phyloP scores from a whole-genome alignment of 1,284 basidiomycete genomes.

The Ustilago bromivora region DNA sequence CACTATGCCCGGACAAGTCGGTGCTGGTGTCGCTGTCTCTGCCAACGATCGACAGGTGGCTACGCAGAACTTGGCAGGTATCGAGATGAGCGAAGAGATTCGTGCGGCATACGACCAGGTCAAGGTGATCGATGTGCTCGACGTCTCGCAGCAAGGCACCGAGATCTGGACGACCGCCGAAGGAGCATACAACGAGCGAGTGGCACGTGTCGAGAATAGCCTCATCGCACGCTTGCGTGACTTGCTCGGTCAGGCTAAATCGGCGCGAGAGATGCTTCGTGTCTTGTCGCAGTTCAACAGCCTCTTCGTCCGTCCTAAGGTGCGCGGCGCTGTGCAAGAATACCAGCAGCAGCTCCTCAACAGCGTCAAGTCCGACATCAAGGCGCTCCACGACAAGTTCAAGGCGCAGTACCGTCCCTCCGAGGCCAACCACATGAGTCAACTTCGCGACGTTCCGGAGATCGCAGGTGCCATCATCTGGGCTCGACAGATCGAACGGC shows the following conservation, averaged over 20 bases:
- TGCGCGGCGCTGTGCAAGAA: conserved; percentile 90
- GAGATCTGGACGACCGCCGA: conserved; percentile 98
- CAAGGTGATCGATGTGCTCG: conserved; percentile 94
- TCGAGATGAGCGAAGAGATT: conserved; percentile 93
- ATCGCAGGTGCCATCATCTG: conserved; percentile 98
- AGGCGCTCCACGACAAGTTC: conserved; percentile 88
- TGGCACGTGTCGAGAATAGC: conserved; percentile 96
- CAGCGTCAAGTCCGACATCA: conserved; percentile 93
- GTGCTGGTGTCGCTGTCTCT: conserved; percentile 10
- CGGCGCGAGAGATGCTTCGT: conserved; percentile 99
- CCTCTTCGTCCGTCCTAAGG: conserved; percentile 94
- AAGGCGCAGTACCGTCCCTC: conserved; percentile 89
- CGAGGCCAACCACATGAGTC: conserved; percentile 96
- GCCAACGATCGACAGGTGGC: conserved; percentile 53
- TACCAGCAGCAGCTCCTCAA: conserved; percentile 83
- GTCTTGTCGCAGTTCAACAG: conserved; percentile 99
- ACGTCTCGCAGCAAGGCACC: conserved; percentile 86
- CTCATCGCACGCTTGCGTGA: conserved; percentile 94
- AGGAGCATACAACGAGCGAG: conserved; percentile 96
- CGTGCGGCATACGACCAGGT: conserved; percentile 89
- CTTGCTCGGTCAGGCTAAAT: conserved; percentile 91
- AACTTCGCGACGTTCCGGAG: conserved; percentile 95
- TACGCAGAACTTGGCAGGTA: conserved; percentile 75
- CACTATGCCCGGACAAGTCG: conserved; percentile 24
- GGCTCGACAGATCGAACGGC: conserved; percentile 97